Evolutionary conservation across 1,284 basidiomycete species (phyloP), one percentile per base, ranked within the genome.

Genomic region (Apiotrichum gamsii): DNA sequence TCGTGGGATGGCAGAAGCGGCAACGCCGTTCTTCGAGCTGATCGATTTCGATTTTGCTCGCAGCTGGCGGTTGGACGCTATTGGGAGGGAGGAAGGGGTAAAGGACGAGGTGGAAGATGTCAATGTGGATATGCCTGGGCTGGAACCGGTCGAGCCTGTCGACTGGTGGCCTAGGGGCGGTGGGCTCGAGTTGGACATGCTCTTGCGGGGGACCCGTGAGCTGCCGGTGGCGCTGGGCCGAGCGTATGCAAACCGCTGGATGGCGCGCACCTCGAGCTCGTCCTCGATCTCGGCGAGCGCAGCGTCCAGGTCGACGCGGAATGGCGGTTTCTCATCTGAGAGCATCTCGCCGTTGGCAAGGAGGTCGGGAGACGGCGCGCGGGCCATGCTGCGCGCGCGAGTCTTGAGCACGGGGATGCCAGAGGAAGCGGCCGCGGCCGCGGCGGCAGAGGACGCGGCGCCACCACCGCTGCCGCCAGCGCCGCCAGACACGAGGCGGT

Each of bases 331-430:
- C 25, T 48, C 52, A 18, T 54, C 46, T 8, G 37, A 38, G 11
- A 52, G 21, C 8, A 44, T 37, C 16, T 46, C 41, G 2, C 41
- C 38, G 5, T 25, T n/a, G 8, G 25, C 8, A 4, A 33, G n/a
- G 6, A 54, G 43, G 4, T 54, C 52, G 9, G 52, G 52, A 15
- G 46, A 49, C 8, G 52, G 52, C 8, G 43, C 33, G 9, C 47
- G 47, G 4, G 29, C 29, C 14, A 38, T 37, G 29, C 46, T 47
- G 4, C 43, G 43, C 33, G 23, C 28, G 19, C 57, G 54, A 16
- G 44, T 31, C 36, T 51, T 48, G 36, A 55, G 48, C 5, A 60
- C 49, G 3, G 56, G 56, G 21, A 58, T 58, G 30, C 48, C 50
- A 2, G 49, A 51, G 10, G 37, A 25, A 15, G 33, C 20, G 18